Base-by-base conservation (phyloP, 1,284 basidiomycete genomes). In the Irpex lacteus region DNA sequence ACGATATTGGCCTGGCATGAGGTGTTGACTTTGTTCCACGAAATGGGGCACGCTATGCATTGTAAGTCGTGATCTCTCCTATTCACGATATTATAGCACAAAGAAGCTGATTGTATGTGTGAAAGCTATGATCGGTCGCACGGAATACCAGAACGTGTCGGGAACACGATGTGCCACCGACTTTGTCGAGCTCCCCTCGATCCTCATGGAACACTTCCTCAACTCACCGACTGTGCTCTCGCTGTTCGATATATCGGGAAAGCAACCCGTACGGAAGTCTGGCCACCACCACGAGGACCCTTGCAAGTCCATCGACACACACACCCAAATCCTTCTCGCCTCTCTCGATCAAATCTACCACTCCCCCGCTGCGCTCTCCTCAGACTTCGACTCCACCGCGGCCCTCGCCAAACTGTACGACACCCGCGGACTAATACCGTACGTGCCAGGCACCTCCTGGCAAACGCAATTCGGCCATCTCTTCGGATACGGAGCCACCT, bases 11-110 rank as follows among this genome's bases (percentile, higher is more conserved):
- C 91, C 64, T 99, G 97, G 96, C 90, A 94, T 71, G 96, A 99
- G 71, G 93, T 98, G 7, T 84, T 94, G 74, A 99, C 97, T 1
- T 80, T 99, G 19, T 98, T 98, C 78, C 97, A 99, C 72, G 97
- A 99, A 78, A 98, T 99, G 96, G 97, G 97, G 0, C 97, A 99
- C 76, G 97, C 98, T 1, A 95, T 99, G 85, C 97, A 99, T 74
- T 99, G 96, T 96, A 72, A 84, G 95, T 82, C 6, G 9, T 21
- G 15, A 13, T 8, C n/a, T 13, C 13, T 4, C 9, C 15, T 32
- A 32, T 56, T 3, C 32, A 32, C 21, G 15, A 56, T 36, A 13
- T 13, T 13, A 56, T 15, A 26, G 13, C 54, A 11, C 50, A 18
- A 26, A 18, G 36, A 32, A 53, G 52, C 54, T 56, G 32, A 56